Evolutionary conservation across 2,329 filamentous ascomycete genomes (phyloP).

Genomic region (Trichoderma simmonsii): DNA sequence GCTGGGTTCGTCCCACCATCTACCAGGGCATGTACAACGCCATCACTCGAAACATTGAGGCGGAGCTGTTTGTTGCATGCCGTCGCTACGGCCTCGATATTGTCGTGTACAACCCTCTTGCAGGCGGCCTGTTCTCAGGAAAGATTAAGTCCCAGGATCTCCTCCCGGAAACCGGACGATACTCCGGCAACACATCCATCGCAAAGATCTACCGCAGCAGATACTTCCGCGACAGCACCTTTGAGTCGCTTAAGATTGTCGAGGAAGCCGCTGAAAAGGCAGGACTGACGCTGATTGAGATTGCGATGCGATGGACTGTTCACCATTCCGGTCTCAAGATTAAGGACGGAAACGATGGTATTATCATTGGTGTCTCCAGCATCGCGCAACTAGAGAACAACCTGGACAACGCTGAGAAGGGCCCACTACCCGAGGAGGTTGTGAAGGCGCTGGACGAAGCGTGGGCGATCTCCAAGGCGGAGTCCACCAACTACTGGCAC

Average conservation of each 20-base stretch:
- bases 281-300: slow-evolving; percentile 67
- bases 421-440: slow-evolving; percentile 73
- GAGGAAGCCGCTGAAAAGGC: slow-evolving; percentile 67
- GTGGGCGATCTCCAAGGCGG: slow-evolving; percentile 67
- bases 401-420: slow-evolving; percentile 59
- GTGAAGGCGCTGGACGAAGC: slow-evolving; percentile 72
- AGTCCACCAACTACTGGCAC: slow-evolving; percentile 54
- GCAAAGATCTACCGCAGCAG: slow-evolving; percentile 61
- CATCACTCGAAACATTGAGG: slow-evolving; percentile 71
- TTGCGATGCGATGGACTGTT: slow-evolving; percentile 67
- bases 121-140: slow-evolving; percentile 60
- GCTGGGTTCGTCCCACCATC: slow-evolving; percentile 78
- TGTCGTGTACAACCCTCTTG: slow-evolving; percentile 20
- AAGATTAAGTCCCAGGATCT: slow-evolving; percentile 69
- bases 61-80: slow-evolving; percentile 70
- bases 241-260: slow-evolving; percentile 63
- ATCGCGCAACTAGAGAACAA: slow-evolving; percentile 57
- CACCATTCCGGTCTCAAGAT: slow-evolving; percentile 64
- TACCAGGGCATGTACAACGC: slow-evolving; percentile 89
- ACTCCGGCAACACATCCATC: slow-evolving; percentile 54
- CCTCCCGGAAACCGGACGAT: slow-evolving; percentile 65
- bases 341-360: slow-evolving; percentile 53
- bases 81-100: slow-evolving; percentile 20
- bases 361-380: slow-evolving; percentile 59
- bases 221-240: slow-evolving; percentile 67